Conservation (phyloP, 2,329 filamentous ascomycete genomes). For the Pestalotiopsis sp. region DNA sequence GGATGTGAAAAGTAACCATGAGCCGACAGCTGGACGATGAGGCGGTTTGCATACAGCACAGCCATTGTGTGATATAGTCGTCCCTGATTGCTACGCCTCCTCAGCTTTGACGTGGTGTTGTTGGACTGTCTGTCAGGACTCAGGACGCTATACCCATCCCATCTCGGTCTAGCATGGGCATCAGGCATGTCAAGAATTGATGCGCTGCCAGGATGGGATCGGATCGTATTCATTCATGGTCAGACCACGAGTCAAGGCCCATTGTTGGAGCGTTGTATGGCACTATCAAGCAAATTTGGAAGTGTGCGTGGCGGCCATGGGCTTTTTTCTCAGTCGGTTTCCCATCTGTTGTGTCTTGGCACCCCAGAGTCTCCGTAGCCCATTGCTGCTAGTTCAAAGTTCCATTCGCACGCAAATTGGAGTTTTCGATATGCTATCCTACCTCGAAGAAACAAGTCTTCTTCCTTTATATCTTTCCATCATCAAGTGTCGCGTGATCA, state of each 20-base stretch:
- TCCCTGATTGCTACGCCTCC: no score
- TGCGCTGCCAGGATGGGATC: neutral
- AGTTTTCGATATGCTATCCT: no score
- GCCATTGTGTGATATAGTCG: no score
- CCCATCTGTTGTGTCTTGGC: neutral
- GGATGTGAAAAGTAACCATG: neutral
- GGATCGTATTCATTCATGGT: neutral
- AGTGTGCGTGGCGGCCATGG: neutral
- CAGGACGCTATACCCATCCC: no score
- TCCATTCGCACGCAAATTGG: no score
- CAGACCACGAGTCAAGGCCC: neutral
- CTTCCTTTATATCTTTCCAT: no score
- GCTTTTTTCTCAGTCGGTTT: neutral
- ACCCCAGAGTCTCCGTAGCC: neutral
- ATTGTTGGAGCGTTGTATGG: neutral
- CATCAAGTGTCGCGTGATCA: neutral
- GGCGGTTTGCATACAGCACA: neutral
- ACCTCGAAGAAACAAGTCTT: no score
- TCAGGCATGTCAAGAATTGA: neutral
- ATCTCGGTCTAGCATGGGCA: no score
- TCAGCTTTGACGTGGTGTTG: no score
- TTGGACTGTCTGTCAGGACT: no score
- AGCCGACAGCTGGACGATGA: neutral
- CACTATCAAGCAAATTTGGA: neutral
- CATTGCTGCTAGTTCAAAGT: no score